Evolutionary conservation across 371 early-diverging fungal genomes (phyloP).

Genomic region (Zychaea mexicana): DNA sequence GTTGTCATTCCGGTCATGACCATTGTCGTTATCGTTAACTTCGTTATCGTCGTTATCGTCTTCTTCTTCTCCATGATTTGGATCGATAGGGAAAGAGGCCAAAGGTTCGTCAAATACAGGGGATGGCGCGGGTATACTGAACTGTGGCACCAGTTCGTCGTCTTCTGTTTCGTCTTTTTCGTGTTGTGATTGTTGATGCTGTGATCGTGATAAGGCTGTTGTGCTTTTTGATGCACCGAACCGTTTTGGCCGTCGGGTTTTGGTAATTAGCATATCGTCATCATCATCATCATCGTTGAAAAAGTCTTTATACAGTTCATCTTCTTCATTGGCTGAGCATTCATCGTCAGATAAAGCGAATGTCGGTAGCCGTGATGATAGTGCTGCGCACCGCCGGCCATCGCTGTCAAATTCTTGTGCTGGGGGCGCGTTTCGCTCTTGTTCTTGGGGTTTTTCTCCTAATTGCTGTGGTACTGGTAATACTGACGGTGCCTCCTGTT

Average conservation of each 20-base stretch:
- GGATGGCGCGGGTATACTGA: not conserved
- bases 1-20: not conserved
- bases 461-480: too few species aligned
- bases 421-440: not conserved
- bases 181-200: not conserved
- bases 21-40: not conserved
- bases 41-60: not conserved
- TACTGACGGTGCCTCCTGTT: too few species aligned
- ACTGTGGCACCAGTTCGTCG: not conserved
- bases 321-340: not conserved
- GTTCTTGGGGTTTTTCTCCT: too few species aligned
- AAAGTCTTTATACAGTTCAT: not conserved
- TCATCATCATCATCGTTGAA: not conserved
- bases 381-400: not conserved
- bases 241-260: not conserved
- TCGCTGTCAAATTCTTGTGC: not conserved
- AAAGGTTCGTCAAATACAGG: not conserved
- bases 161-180: not conserved
- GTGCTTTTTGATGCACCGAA: not conserved
- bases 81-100: not conserved
- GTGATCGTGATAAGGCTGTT: not conserved
- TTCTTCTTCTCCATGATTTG: too few species aligned
- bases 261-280: not conserved
- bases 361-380: not conserved
- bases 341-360: not conserved